These are phyloP conservation scores for Gossypium sturtianum DNA, from an alignment of 345 rosid genomes.

Conservation along the genomic window DNA sequence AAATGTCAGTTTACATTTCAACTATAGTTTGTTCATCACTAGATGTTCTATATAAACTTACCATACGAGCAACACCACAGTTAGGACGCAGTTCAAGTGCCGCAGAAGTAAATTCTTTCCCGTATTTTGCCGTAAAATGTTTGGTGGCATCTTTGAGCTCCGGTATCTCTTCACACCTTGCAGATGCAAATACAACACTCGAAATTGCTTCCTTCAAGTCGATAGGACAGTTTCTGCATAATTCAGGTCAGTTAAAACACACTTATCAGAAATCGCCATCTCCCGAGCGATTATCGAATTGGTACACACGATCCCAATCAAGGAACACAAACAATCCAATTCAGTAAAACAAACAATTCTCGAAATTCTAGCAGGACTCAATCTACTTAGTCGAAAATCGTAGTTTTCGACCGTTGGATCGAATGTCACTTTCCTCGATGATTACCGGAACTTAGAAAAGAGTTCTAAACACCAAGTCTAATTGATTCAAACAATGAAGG, in stretches of 20 bases:
- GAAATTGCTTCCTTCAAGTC: slow-evolving; percentile 82
- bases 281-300: too few species aligned
- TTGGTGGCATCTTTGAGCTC: slow-evolving; percentile 70
- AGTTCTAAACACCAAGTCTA: background rate
- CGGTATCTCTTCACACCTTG: slow-evolving; percentile 69
- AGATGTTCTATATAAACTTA: slow-evolving; percentile 26
- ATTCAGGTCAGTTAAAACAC: slow-evolving; percentile 10
- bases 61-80: slow-evolving; percentile 86
- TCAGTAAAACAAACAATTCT: background rate
- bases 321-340: too few species aligned
- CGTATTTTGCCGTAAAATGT: slow-evolving; percentile 75
- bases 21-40: background rate
- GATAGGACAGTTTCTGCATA: slow-evolving; percentile 54
- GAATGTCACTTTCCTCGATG: background rate
- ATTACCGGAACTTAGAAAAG: background rate
- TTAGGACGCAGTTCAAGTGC: slow-evolving; percentile 76
- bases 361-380: background rate
- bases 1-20: background rate
- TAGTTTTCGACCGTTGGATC: background rate
- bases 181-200: slow-evolving; percentile 66
- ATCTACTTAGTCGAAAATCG: background rate
- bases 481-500: background rate
- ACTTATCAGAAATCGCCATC: too few species aligned
- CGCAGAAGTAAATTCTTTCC: slow-evolving; percentile 74
- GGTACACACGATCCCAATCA: too few species aligned